A percentile compares a stretch with the other conserved stretches of the same genome.
phyloP scores from a whole-genome alignment of 2,329 filamentous ascomycete species.

The Arthrobotrys megalospora region DNA sequence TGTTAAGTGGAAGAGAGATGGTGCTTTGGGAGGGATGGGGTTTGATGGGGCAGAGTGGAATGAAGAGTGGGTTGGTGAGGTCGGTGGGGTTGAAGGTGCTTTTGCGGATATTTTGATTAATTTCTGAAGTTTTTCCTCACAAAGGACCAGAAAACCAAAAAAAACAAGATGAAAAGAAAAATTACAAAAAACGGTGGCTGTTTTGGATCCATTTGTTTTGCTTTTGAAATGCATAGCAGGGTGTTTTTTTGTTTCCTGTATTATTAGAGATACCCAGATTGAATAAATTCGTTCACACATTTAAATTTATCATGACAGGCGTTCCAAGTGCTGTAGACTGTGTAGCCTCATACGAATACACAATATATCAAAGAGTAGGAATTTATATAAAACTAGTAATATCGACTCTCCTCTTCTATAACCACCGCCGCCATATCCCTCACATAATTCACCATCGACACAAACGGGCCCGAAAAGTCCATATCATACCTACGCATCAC shows the following conservation, averaged over 20 bases:
- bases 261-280: conserved; percentile 11
- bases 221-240: not conserved
- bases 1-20: conserved; percentile 51
- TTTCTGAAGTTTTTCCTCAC: conserved; percentile 17
- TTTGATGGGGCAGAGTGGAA: conserved; percentile 58
- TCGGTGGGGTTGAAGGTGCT: conserved; percentile 46
- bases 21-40: not conserved
- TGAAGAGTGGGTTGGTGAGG: conserved; percentile 53
- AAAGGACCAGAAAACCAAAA: not conserved
- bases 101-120: conserved; percentile 49
- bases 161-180: not conserved
- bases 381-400: too few species aligned
- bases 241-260: not conserved
- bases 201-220: not conserved
- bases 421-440: conserved; percentile 43
- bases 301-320: too few species aligned
- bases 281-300: not conserved
- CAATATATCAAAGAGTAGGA: too few species aligned
- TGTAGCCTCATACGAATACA: too few species aligned
- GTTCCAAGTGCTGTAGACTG: too few species aligned
- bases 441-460: conserved; percentile 74
- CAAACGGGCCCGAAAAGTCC: conserved; percentile 80
- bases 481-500: conserved; percentile 78
- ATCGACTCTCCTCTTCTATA: not conserved
- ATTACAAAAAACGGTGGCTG: not conserved